phyloP scores from a whole-genome alignment of 495 filamentous ascomycete species.

The Jackrogersella minutella region DNA sequence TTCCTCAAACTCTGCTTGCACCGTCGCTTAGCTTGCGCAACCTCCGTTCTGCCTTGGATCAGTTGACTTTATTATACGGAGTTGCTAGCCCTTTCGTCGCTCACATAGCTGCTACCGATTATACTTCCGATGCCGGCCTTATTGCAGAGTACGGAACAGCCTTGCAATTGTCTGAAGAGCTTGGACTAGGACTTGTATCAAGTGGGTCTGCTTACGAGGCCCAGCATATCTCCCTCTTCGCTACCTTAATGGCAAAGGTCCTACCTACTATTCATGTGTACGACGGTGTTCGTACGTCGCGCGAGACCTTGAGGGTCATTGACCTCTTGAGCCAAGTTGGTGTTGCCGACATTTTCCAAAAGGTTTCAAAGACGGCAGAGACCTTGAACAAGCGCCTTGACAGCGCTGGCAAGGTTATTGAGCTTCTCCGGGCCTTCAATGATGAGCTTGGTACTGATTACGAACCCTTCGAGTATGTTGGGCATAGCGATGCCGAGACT shows the following conservation, averaged over 20 bases:
- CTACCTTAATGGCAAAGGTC: conserved; percentile 80
- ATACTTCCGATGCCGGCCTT: conserved; percentile 71
- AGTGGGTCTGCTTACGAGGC: conserved; percentile 87
- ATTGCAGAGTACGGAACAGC: conserved; percentile 88
- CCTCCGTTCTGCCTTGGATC: conserved; percentile 85
- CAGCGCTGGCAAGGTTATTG: conserved; percentile 74
- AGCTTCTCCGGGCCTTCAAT: conserved; percentile 83
- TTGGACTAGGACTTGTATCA: conserved; percentile 84
- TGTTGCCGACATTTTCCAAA: conserved; percentile 74
- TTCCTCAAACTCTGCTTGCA: conserved; percentile 89
- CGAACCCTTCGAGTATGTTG: conserved; percentile 90
- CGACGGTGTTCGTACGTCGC: conserved; percentile 84
- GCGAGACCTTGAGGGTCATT: conserved; percentile 85
- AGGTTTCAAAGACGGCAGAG: conserved; percentile 65
- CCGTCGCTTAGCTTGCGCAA: conserved; percentile 81
- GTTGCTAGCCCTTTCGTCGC: conserved; percentile 91
- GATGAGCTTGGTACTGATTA: conserved; percentile 93
- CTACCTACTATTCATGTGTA: conserved; percentile 90
- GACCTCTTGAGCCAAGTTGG: conserved; percentile 80
- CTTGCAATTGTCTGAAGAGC: conserved; percentile 84
- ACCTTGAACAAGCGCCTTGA: conserved; percentile 75
- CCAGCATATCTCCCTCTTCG: conserved; percentile 93
- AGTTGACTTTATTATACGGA: conserved; percentile 86
- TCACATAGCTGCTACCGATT: conserved; percentile 94
- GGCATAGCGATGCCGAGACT: conserved; percentile 76